Percentiles rank a stretch among this genome's conserved stretches.
phyloP scores from a whole-genome alignment of 164 flowering plant species.

The Vitis rupestris region DNA sequence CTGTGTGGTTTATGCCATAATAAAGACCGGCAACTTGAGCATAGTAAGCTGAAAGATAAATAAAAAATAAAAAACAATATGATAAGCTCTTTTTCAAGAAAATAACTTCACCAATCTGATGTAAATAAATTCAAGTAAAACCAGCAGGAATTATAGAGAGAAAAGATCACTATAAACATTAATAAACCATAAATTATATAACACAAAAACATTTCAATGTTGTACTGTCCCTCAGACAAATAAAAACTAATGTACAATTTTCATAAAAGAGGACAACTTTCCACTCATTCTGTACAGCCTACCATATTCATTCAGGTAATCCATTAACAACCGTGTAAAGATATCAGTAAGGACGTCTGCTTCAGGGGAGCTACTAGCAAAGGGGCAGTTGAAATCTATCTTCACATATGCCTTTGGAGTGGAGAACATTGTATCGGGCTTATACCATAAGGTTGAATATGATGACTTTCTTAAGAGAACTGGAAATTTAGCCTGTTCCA shows the following conservation, averaged over 20 bases:
- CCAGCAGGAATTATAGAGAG: neutral
- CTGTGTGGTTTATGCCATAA: constrained; percentile 54
- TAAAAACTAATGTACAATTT: neutral
- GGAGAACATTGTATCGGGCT: constrained; percentile 77
- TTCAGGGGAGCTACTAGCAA: constrained; percentile 72
- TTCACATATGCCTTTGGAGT: constrained; percentile 83
- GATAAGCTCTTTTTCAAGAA: constrained; percentile 5
- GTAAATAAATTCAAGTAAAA: too few species aligned
- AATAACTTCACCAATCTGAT: neutral
- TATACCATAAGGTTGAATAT: constrained; percentile 83
- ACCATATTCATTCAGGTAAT: constrained; percentile 99
- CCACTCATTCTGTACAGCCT: constrained; percentile 22
- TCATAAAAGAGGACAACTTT: neutral
- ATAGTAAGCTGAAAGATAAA: constrained; percentile 76
- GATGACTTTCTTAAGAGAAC: constrained; percentile 61
- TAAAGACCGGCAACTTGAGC: constrained; percentile 95
- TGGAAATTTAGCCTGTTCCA: constrained; percentile 61
- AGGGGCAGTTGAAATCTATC: constrained; percentile 85
- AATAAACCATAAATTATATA: neutral
- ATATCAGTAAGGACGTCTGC: constrained; percentile 73
- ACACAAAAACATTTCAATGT: too few species aligned
- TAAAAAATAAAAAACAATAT: neutral
- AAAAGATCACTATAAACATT: neutral
- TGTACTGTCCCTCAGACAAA: too few species aligned
- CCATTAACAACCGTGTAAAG: constrained; percentile 74